Conservation (phyloP, 176 grass and related monocot genomes). For the Bromus sterilis region DNA sequence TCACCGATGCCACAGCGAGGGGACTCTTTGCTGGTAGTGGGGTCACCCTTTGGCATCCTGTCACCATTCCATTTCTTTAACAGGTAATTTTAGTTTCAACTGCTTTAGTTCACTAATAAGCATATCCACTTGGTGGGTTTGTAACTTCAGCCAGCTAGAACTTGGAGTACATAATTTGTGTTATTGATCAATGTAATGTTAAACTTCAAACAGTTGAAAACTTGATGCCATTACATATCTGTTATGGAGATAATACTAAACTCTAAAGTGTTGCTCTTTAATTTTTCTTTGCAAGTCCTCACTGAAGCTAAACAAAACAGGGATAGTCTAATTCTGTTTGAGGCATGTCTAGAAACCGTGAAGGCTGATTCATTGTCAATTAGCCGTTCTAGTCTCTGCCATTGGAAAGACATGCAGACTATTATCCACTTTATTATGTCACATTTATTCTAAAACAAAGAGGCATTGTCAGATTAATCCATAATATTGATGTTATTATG, state of each 20-base stretch:
- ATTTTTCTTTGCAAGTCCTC: not conserved
- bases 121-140: not conserved
- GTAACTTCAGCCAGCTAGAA: not conserved
- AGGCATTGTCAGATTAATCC: not conserved
- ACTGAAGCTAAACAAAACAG: not conserved
- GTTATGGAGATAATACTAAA: not conserved
- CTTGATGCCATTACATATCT: not conserved
- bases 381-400: not conserved
- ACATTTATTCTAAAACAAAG: not conserved
- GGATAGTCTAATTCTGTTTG: not conserved
- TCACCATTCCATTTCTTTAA: constrained; percentile 91
- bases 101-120: constrained; percentile 1
- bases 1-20: constrained; percentile 55
- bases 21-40: constrained; percentile 63
- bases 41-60: constrained; percentile 85
- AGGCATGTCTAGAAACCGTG: not conserved
- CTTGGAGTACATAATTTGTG: not conserved
- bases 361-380: constrained; percentile 4
- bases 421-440: not conserved
- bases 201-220: not conserved
- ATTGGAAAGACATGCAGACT: not conserved
- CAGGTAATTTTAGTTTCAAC: constrained; percentile 43
- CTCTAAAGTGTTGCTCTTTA: not conserved
- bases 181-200: not conserved
- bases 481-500: constrained; percentile 14